phyloP scores from a whole-genome alignment of 805 yeast species.

The Lipomyces starkeyi region DNA sequence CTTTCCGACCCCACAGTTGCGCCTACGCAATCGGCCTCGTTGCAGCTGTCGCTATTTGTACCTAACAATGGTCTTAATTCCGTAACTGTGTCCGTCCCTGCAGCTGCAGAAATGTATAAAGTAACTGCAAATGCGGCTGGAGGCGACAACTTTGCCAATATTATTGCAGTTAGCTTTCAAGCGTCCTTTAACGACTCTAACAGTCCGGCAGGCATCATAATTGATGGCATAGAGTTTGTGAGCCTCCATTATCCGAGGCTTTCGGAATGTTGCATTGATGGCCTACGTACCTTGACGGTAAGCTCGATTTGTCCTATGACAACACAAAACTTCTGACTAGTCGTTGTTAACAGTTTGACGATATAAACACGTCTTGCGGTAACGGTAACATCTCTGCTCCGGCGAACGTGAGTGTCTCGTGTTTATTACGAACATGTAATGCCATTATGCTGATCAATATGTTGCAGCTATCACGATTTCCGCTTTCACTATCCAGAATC shows the following conservation, averaged over 20 bases:
- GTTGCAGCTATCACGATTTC: constrained; percentile 9
- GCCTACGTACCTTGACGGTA: constrained; percentile 13
- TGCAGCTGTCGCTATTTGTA: neutral
- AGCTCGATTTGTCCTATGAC: neutral
- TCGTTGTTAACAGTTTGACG: constrained; percentile 7
- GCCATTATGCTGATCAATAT: neutral
- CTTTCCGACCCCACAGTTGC: constrained; percentile 10
- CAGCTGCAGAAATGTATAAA: constrained; percentile 11
- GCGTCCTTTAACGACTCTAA: constrained; percentile 10
- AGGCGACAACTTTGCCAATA: neutral
- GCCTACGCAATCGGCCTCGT: constrained; percentile 3
- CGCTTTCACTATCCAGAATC: constrained; percentile 14
- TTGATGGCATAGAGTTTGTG: constrained; percentile 5
- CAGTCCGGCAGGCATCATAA: constrained; percentile 6
- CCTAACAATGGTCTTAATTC: neutral
- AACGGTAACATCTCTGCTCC: constrained; percentile 10
- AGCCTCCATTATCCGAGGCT: constrained; percentile 5
- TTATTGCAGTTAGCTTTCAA: neutral
- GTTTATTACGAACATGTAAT: neutral
- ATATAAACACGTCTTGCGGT: neutral
- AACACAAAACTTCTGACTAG: neutral
- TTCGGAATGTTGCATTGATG: neutral
- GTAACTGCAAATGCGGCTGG: neutral
- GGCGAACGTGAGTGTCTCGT: constrained; percentile 2
- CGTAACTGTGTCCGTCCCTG: neutral